These are phyloP conservation scores for Santalum album DNA, from an alignment of 164 flowering plant genomes.

Conservation along the genomic window DNA sequence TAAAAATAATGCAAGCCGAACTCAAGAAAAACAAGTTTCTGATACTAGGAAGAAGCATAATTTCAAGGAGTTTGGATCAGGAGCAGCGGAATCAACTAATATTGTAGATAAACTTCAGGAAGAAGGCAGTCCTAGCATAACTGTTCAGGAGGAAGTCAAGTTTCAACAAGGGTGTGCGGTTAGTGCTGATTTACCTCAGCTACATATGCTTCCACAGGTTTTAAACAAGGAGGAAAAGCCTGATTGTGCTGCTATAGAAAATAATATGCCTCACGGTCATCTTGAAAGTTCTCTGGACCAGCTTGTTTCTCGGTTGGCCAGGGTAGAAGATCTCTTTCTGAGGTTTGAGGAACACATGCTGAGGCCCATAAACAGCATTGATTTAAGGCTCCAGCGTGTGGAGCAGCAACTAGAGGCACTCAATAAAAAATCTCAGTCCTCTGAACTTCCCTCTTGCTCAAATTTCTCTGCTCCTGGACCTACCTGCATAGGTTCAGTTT, in stretches of 20 bases:
- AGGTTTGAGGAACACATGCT: conserved; percentile 78
- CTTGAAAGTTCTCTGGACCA: conserved; percentile 51
- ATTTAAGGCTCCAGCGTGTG: conserved; percentile 57
- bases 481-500: conserved; percentile 30
- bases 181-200: conserved; percentile 1
- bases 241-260: conserved; percentile 11
- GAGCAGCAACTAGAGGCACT: conserved; percentile 61
- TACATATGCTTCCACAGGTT: conserved; percentile 10
- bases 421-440: conserved; percentile 18
- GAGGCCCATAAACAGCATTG: conserved; percentile 60
- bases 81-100: conserved; percentile 11
- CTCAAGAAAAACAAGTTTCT: conserved; percentile 17
- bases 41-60: conserved; percentile 13
- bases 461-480: conserved; percentile 46
- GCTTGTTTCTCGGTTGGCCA: conserved; percentile 56
- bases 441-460: conserved; percentile 23
- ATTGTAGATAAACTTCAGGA: conserved; percentile 9
- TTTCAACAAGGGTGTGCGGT: conserved; percentile 8
- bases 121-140: conserved; percentile 10
- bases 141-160: conserved; percentile 8
- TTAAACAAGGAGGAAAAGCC: conserved; percentile 16
- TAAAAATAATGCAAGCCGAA: conserved; percentile 20
- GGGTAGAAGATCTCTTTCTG: conserved; percentile 51
- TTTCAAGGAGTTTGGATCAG: conserved; percentile 3
- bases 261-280: conserved; percentile 8